phyloP scores from a whole-genome alignment of 2,329 filamentous ascomycete genomes.

The Hypoxylon sp. region DNA sequence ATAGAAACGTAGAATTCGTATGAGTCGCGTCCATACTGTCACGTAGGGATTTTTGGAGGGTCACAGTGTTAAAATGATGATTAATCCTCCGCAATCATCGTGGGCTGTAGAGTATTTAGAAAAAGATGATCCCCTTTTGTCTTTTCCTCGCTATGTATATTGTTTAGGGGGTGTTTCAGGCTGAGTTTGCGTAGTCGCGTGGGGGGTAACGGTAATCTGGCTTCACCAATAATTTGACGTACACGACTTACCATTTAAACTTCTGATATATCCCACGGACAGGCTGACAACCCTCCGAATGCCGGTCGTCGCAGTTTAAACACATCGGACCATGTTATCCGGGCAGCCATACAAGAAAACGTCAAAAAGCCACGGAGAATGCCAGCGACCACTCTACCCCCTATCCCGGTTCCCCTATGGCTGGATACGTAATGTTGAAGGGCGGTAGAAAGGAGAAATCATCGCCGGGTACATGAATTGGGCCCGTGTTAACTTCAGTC shows the following conservation, averaged over 20 bases:
- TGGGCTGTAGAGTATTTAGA: background rate
- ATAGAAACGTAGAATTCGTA: slow-evolving; percentile 11
- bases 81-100: background rate
- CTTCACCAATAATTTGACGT: background rate
- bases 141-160: slow-evolving; percentile 8
- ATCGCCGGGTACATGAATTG: too few species aligned
- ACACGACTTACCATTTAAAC: slow-evolving; percentile 10
- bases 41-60: slow-evolving; percentile 3
- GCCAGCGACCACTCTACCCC: background rate
- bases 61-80: slow-evolving; percentile 5
- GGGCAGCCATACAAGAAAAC: background rate
- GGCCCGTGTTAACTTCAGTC: too few species aligned
- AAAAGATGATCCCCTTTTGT: background rate
- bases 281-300: background rate
- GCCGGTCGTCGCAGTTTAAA: background rate
- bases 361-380: background rate
- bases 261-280: slow-evolving; percentile 10
- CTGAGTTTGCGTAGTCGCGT: slow-evolving; percentile 15
- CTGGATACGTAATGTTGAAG: too few species aligned
- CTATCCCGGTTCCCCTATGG: background rate
- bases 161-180: slow-evolving; percentile 30
- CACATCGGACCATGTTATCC: background rate
- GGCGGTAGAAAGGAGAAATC: too few species aligned
- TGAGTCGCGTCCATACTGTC: background rate
- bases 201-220: slow-evolving; percentile 1